Percentiles rank a stretch among this genome's conserved stretches.
These are phyloP conservation scores for Lachancea waltii DNA, from an alignment of 805 yeast species.

Conservation along the genomic window DNA sequence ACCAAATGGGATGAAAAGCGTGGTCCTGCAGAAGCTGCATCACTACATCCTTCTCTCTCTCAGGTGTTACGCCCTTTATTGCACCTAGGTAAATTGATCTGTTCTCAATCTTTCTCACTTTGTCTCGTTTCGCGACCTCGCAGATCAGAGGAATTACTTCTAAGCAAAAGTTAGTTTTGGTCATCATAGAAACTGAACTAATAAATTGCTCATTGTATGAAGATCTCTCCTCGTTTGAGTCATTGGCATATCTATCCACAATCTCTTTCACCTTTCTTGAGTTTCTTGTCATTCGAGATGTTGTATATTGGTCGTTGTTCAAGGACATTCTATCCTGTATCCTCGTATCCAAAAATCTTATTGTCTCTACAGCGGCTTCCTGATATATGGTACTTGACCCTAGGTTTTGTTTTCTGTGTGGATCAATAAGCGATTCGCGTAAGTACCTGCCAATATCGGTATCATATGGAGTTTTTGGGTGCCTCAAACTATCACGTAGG, in stretches of 20 bases:
- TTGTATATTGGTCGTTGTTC: constrained; percentile 5
- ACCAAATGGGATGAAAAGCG: constrained; percentile 21
- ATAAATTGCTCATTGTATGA: not conserved
- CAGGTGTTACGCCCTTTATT: constrained; percentile 12
- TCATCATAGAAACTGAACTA: constrained; percentile 3
- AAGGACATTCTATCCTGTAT: constrained; percentile 2
- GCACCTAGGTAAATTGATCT: constrained; percentile 12
- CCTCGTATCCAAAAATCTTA: constrained; percentile 3
- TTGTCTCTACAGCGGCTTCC: not conserved
- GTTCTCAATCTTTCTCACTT: constrained; percentile 14
- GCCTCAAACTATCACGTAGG: constrained; percentile 14
- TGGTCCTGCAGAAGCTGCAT: constrained; percentile 16
- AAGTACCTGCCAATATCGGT: constrained; percentile 15
- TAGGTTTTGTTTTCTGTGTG: not conserved
- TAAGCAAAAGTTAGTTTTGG: constrained; percentile 11
- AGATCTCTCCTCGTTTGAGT: constrained; percentile 8
- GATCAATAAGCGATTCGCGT: not conserved
- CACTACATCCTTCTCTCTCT: constrained; percentile 17
- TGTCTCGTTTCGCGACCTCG: constrained; percentile 24
- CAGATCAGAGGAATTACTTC: constrained; percentile 23
- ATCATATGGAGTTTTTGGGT: constrained; percentile 21
- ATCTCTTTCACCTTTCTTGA: constrained; percentile 21
- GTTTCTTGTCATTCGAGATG: constrained; percentile 25
- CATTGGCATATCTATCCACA: constrained; percentile 18
- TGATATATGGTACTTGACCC: not conserved